Percentiles rank a stretch among this genome's conserved stretches.
Conservation (phyloP, 78 protist species). For the Dictyostelium brefeldianum region DNA sequence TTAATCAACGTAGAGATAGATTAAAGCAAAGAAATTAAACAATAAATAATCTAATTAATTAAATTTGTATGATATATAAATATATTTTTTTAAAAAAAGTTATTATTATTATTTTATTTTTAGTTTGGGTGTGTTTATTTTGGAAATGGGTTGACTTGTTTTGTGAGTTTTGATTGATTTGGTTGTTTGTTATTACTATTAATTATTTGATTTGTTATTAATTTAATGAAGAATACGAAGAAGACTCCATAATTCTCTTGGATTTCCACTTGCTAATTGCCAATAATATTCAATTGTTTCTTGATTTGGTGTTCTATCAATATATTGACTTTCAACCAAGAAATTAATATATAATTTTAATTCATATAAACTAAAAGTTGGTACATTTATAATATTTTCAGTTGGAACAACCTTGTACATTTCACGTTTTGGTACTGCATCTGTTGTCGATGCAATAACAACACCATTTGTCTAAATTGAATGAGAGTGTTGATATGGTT, state of each 20-base stretch:
- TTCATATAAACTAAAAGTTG: conserved; percentile 42
- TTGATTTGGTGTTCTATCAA: conserved; percentile 45
- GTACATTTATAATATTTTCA: background rate
- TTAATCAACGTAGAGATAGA: background rate
- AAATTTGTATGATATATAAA: background rate
- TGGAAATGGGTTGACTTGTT: no score
- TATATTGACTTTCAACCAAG: conserved; percentile 15
- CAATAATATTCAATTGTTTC: conserved; percentile 65
- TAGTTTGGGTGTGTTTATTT: no score
- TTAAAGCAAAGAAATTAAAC: background rate
- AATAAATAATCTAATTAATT: background rate
- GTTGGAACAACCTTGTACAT: conserved; percentile 16
- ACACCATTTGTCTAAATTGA: conserved; percentile 67
- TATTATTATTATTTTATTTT: background rate
- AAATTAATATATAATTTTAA: conserved; percentile 29
- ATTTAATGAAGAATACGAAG: conserved; percentile 12
- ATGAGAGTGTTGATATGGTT: no score
- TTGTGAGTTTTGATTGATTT: no score
- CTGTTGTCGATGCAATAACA: conserved; percentile 49
- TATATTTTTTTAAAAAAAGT: background rate
- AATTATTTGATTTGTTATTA: no score
- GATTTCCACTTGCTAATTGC: conserved; percentile 69
- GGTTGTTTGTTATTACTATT: no score
- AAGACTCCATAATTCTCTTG: conserved; percentile 62
- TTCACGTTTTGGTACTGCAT: conserved; percentile 13